A percentile compares a stretch with the other conserved stretches of the same genome.
phyloP scores from a whole-genome alignment of 2,329 filamentous ascomycete genomes.

The Lomentospora prolificans region DNA sequence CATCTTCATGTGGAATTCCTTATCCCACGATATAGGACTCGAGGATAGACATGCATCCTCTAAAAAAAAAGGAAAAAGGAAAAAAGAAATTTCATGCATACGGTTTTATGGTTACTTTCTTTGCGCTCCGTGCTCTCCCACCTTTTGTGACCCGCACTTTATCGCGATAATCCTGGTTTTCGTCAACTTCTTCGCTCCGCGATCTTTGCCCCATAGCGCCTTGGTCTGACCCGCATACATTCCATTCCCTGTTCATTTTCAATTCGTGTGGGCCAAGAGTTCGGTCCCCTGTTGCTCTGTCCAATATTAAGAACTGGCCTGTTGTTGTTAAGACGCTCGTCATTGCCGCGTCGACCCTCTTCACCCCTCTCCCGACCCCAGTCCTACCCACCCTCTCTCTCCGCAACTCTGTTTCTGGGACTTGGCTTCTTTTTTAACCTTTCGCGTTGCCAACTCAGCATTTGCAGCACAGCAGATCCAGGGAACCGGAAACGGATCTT shows the following conservation, averaged over 20 bases:
- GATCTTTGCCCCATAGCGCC: neutral
- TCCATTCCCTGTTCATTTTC: neutral
- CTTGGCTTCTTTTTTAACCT: neutral
- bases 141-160: neutral
- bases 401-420: too few relatives aligned
- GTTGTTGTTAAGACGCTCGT: neutral
- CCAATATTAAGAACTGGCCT: neutral
- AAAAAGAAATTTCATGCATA: neutral
- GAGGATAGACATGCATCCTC: constrained; percentile 1
- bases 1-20: neutral
- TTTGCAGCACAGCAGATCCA: neutral
- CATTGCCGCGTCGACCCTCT: neutral
- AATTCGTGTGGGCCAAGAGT: neutral
- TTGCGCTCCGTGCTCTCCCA: neutral
- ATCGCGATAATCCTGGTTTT: neutral
- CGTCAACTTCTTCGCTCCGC: neutral
- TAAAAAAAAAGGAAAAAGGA: too few relatives aligned
- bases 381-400: neutral
- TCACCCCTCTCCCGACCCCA: neutral
- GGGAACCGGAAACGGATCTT: neutral
- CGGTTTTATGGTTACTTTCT: neutral
- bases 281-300: neutral
- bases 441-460: constrained; percentile 1
- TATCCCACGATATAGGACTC: neutral
- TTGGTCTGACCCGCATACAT: neutral